Evolutionary conservation across 352 stramenopile genomes (phyloP), one percentile per base, ranked within the genome.

Genomic region (Globisporangium emineosum): DNA sequence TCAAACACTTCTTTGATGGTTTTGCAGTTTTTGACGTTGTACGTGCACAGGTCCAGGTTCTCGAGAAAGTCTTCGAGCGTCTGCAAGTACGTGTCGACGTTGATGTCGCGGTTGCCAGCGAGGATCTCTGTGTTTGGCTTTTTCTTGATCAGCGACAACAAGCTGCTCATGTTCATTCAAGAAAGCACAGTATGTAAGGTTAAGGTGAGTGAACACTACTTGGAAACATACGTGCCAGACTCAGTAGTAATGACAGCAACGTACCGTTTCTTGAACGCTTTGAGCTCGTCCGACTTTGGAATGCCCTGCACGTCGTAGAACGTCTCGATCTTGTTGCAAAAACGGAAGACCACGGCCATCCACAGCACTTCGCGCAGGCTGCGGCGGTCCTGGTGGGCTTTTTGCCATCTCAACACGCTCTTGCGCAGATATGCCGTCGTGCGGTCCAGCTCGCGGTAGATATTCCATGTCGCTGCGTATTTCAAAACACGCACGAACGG

Each of bases 351-450:
- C 5, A 90, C 78, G 6, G 85, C 72, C 80, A 91, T 91, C 85
- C 85, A 94, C 59, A 94, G 65, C 29, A 91, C 80, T 65, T 92
- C 83, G 40, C 81, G 81, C 53, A 91, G 65, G 58, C 79, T 86
- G 33, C 90, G 68, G 25, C 76, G 78, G 43, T 83, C 83, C 42
- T 93, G 81, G 62, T 93, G 83, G 5, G 70, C 68, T 42, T 89
- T 74, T 57, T 93, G 83, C 83, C 83, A 93, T 51, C 81, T 76
- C 54, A 94, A 62, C 42, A 88, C 83, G 62, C 88, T 77, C 74
- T 94, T 94, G 25, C 85, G 83, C 33, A 94, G 64, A 66, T 90
- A 94, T 17, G 85, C 81, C 17, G 85, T 92, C 60, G 81, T 92
- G 52, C 85, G 83, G 64, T 94, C 85, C 17, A 94, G 71, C 64